A percentile compares a stretch with the other conserved stretches of the same genome.
phyloP scores from a whole-genome alignment of 2,329 filamentous ascomycete species.

The Talaromyces sp. region DNA sequence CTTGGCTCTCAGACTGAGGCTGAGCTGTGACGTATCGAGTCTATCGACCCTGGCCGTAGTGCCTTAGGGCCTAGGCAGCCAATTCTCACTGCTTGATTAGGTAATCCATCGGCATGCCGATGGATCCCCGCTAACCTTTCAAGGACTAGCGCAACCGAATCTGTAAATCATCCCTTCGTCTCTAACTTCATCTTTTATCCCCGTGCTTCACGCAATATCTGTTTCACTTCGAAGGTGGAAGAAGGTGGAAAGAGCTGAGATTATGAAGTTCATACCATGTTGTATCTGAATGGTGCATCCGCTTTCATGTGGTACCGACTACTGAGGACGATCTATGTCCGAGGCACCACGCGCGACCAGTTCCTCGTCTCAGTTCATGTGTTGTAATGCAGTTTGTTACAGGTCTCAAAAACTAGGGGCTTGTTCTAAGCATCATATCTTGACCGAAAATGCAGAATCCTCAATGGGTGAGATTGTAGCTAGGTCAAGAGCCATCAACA shows the following conservation, averaged over 20 bases:
- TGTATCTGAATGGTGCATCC: too few species aligned
- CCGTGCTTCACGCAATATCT: neutral
- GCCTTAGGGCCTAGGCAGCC: neutral
- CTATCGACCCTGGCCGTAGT: neutral
- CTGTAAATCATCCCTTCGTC: neutral
- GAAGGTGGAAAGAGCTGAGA: too few species aligned
- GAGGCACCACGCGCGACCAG: neutral
- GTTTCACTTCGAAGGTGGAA: neutral
- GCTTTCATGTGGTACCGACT: too few species aligned
- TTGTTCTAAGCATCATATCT: neutral
- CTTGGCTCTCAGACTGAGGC: slow-evolving; percentile 1
- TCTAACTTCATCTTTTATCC: neutral
- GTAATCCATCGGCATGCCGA: neutral
- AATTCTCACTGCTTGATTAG: neutral
- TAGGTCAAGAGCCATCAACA: neutral
- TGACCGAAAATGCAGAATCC: too few species aligned
- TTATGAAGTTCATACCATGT: too few species aligned
- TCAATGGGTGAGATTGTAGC: neutral
- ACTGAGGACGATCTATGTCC: neutral
- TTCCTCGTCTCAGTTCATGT: neutral
- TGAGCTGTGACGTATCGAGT: neutral
- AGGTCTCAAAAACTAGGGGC: neutral
- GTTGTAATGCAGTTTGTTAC: neutral
- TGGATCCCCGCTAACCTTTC: neutral
- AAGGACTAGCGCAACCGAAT: neutral